Percentiles rank a stretch among this genome's conserved stretches.
These are phyloP conservation scores for Cladophialophora exuberans DNA, from an alignment of 2,329 filamentous ascomycete genomes.

Conservation along the genomic window DNA sequence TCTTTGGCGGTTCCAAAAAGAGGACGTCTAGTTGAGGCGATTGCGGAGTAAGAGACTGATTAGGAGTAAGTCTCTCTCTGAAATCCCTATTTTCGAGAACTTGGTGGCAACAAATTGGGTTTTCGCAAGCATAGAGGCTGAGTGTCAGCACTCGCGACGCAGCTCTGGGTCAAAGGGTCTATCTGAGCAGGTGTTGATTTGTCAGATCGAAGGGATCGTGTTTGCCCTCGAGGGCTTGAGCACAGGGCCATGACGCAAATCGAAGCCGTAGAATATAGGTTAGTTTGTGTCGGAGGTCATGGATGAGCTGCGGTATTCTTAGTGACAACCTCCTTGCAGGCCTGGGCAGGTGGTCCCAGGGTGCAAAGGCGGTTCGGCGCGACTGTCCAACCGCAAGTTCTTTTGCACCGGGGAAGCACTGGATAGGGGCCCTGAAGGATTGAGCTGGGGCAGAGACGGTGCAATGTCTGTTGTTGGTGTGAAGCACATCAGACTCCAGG, in stretches of 20 bases:
- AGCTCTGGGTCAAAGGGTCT: background rate
- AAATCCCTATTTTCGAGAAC: too few relatives aligned
- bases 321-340: slow-evolving; percentile 9
- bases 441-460: background rate
- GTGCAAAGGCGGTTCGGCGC: slow-evolving; percentile 10
- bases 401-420: background rate
- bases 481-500: background rate
- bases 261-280: too few relatives aligned
- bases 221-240: background rate
- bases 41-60: too few relatives aligned
- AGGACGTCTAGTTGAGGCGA: too few relatives aligned
- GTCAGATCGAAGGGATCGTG: background rate
- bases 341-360: background rate
- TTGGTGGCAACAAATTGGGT: background rate
- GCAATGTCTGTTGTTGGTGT: slow-evolving; percentile 4
- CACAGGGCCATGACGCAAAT: too few relatives aligned
- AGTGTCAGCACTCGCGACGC: slow-evolving; percentile 4
- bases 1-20: too few relatives aligned
- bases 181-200: slow-evolving; percentile 10
- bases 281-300: too few relatives aligned
- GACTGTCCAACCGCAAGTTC: background rate
- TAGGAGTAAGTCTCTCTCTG: too few relatives aligned
- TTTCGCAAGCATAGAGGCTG: slow-evolving; percentile 20
- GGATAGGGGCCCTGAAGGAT: background rate
- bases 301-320: slow-evolving; percentile 1